Percentiles rank a stretch among this genome's conserved stretches.
Conservation (phyloP, 192 early-diverging fungal species). For the Backusella circina region DNA sequence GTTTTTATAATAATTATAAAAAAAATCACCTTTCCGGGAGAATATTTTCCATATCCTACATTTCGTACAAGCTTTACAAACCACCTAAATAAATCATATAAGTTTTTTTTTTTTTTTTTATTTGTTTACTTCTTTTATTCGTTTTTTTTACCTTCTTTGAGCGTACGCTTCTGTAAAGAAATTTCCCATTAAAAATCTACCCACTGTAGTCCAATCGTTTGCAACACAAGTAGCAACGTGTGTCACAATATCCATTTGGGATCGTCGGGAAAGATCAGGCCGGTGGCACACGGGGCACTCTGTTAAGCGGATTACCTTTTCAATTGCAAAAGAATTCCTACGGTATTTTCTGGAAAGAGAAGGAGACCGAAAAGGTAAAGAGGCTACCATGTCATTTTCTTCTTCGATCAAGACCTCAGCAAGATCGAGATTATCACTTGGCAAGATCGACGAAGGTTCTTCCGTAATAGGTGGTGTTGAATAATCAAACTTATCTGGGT, state of each 20-base stretch:
- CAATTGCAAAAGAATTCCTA: constrained; percentile 20
- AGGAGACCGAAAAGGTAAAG: neutral
- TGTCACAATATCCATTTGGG: constrained; percentile 69
- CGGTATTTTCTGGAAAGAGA: neutral
- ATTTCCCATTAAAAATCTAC: constrained; percentile 69
- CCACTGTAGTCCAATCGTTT: constrained; percentile 62
- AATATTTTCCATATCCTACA: constrained; percentile 45
- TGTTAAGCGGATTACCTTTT: constrained; percentile 60
- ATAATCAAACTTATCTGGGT: neutral
- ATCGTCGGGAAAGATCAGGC: constrained; percentile 40
- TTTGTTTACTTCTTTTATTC: too few species aligned
- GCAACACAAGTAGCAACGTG: constrained; percentile 74
- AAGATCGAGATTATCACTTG: constrained; percentile 12
- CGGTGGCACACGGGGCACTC: constrained; percentile 71
- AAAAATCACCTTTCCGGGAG: constrained; percentile 17
- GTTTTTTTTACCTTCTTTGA: constrained; percentile 63
- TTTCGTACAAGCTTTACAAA: constrained; percentile 38
- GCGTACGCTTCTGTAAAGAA: constrained; percentile 76
- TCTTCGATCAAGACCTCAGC: constrained; percentile 15
- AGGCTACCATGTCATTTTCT: neutral
- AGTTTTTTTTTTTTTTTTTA: neutral
- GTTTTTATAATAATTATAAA: neutral
- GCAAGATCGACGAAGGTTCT: neutral
- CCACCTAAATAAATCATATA: constrained; percentile 13
- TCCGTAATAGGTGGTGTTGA: neutral